A percentile compares a stretch with the other conserved stretches of the same genome.
phyloP scores from a whole-genome alignment of 2,329 filamentous ascomycete genomes.

The Hymenoscyphus occultus region DNA sequence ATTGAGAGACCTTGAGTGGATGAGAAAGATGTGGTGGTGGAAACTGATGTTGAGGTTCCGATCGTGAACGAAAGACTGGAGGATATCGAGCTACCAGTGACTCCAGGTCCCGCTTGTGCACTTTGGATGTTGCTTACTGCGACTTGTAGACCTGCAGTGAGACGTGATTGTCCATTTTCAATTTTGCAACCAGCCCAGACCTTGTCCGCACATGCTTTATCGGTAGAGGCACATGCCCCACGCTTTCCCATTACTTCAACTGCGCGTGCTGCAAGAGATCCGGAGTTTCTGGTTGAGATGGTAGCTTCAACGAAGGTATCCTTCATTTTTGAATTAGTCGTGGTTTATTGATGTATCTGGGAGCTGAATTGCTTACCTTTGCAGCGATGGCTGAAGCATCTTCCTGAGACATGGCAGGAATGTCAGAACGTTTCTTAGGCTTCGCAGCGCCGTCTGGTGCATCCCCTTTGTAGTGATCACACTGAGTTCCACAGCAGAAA shows the following conservation, averaged over 20 bases:
- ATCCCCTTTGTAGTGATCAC: not conserved
- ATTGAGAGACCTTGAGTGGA: not conserved
- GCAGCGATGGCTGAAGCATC: not conserved
- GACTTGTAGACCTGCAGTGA: constrained; percentile 1
- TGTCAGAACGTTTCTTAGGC: not conserved
- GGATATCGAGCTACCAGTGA: not conserved
- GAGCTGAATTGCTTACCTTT: not conserved
- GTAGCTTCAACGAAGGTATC: not conserved
- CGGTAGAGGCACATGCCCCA: not conserved
- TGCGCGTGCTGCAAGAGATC: not conserved
- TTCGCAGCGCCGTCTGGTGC: not conserved
- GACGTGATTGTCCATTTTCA: not conserved
- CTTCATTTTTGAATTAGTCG: not conserved
- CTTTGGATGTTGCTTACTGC: constrained; percentile 5
- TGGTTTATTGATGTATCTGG: not conserved
- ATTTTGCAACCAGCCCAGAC: not conserved
- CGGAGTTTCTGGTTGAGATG: not conserved
- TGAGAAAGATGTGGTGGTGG: not conserved
- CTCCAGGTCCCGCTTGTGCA: not conserved
- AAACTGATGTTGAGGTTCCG: not conserved
- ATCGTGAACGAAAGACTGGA: not conserved
- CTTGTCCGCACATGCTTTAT: constrained; percentile 4
- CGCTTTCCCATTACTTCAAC: not conserved
- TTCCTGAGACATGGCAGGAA: not conserved
- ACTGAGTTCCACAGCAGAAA: constrained; percentile 3